Percentiles rank a stretch among this genome's conserved stretches.
Evolutionary conservation across 495 filamentous ascomycete genomes (phyloP).

Genomic region (Aspergillus nidulans): DNA sequence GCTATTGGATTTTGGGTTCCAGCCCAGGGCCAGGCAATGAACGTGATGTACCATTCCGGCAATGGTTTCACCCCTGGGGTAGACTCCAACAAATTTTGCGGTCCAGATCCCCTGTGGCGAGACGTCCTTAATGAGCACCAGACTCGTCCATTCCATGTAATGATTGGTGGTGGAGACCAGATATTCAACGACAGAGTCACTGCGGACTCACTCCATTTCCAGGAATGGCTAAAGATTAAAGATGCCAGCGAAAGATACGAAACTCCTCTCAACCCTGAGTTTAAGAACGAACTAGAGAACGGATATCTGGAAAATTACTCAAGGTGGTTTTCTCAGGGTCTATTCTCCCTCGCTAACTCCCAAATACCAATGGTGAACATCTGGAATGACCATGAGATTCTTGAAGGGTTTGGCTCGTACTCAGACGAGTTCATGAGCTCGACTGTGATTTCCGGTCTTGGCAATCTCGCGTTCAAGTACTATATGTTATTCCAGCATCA

Average conservation of each 20-base stretch:
- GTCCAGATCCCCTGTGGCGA: constrained; percentile 94
- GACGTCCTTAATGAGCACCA: constrained; percentile 93
- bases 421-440: constrained; percentile 86
- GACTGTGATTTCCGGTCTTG: constrained; percentile 85
- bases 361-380: constrained; percentile 99
- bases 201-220: constrained; percentile 66
- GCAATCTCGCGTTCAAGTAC: constrained; percentile 92
- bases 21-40: constrained; percentile 80
- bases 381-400: constrained; percentile 97
- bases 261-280: constrained; percentile 63
- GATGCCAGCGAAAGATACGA: constrained; percentile 74
- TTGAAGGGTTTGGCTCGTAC: constrained; percentile 95
- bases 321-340: constrained; percentile 90
- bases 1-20: constrained; percentile 94
- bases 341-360: constrained; percentile 85
- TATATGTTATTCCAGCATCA: constrained; percentile 99
- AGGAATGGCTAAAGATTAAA: constrained; percentile 77
- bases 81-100: constrained; percentile 72
- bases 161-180: constrained; percentile 97
- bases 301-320: constrained; percentile 86
- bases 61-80: constrained; percentile 88
- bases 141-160: constrained; percentile 90
- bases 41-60: constrained; percentile 97
- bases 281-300: constrained; percentile 79
- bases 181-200: constrained; percentile 89